Evolutionary conservation across 139 green algal genomes (phyloP), one percentile per base, ranked within the genome.

Genomic region (Asterochloris sp.): DNA sequence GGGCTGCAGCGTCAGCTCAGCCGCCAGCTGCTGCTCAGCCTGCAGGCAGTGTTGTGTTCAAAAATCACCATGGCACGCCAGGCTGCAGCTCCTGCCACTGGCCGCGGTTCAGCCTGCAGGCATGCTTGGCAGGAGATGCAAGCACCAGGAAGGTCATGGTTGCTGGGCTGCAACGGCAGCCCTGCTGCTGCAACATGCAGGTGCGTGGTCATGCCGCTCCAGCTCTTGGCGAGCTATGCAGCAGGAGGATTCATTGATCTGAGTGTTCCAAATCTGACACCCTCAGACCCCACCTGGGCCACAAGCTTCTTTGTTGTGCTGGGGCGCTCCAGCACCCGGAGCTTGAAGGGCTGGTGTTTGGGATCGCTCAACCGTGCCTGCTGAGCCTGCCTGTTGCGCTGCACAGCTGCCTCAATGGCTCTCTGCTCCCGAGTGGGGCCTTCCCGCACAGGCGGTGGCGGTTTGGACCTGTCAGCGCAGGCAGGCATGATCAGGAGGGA

Each of bases 351-450:
- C 54, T 78, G 29, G 24, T 74, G 75, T 0, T 26, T 27, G 16
- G 78, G 85, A 24, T 88, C 81, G 27, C 29, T 77, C 68, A 86
- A 83, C 23, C 80, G 78, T 67, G 27, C 28, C 73, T 73, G 76
- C 66, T 78, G 26, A 1, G 82, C 62, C n/a, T 85, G 73, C 16
- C 79, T 67, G 67, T 87, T 87, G 62, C 38, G 73, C 66, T 85
- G 76, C 73, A 86, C 86, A 0, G 88, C 89, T 38, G 84, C 84
- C 79, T 90, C 81, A 26, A 96, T 81, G 19, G 91, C 92, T 64
- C 75, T 61, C 86, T 94, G 84, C 78, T 94, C 90, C 47, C 82
- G 84, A 9, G 92, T 96, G n/a, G 88, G 90, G 1, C 91, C 92
- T 12, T 87, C 63, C 0, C 29, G 73, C 19, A 26, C 38, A 13